Base-by-base conservation (phyloP, 2,329 filamentous ascomycete species). In the Basipetospora chlamydospora region DNA sequence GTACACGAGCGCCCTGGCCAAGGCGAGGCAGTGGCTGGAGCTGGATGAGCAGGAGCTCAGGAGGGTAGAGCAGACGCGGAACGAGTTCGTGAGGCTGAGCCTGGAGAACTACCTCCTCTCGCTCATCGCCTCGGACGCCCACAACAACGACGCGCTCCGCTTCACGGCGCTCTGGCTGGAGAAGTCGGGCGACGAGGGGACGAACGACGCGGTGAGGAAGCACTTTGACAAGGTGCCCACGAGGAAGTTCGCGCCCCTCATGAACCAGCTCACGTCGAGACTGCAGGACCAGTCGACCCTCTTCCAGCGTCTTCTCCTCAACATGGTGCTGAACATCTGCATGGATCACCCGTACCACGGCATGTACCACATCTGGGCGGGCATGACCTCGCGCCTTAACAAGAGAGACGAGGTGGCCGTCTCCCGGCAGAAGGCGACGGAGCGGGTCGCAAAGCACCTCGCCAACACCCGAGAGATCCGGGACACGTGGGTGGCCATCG, bases 231-330 rank as follows among this genome's bases (percentile, higher is more conserved):
- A 73, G 35, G 88, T 96, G 0, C 80, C 88, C 2, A 94, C 84
- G 40, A 73, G 83, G 42, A 98, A 98, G 51, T 94, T 99, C 52
- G 88, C 86, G 1, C 62, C 80, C 3, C 63, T 98, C 35, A 93
- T 94, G 77, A 98, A 95, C 49, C 90, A 99, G 54, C 69, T 98
- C 22, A 88, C 87, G 5, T 98, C 92, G n/a, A 77, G 90, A 6
- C 62, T 98, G 5, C 76, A 93, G 42, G 73, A 82, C 42, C 57
- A 67, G 2, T 70, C 67, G 1, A 66, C 68, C 12, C 52, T 63
- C 0, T 98, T 99, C 49, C 90, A 98, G 49, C 66, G 64, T 28
- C 65, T 88, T 1, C 63, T 99, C 2, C 72, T 75, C 35, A 64
- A 66, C 2, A 61, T 98, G 13, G 77, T 96, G 4, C 74, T 77